A percentile compares a stretch with the other conserved stretches of the same genome.
Evolutionary conservation across 106 monocot species (phyloP).

Genomic region (Dioscorea dumetorum): DNA sequence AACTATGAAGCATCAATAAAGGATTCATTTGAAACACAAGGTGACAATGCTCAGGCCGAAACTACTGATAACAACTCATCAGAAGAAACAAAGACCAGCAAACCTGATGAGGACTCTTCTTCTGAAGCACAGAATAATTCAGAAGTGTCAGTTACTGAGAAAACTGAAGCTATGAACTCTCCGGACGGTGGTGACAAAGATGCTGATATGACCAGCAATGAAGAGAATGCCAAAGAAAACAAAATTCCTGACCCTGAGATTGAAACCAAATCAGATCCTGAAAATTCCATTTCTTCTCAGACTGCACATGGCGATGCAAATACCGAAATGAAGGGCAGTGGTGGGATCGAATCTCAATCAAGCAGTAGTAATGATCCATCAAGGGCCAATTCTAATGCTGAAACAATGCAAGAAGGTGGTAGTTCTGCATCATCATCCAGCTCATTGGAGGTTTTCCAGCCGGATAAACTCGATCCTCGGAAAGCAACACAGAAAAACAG

Average conservation of each 20-base stretch:
- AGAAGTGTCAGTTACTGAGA: background rate
- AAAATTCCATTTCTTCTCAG: background rate
- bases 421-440: too few species aligned
- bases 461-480: too few species aligned
- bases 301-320: too few species aligned
- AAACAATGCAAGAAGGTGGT: too few species aligned
- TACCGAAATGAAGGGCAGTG: too few species aligned
- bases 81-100: background rate
- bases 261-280: background rate
- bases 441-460: too few species aligned
- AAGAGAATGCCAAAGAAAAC: background rate
- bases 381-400: too few species aligned
- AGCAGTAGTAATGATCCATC: too few species aligned
- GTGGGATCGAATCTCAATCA: too few species aligned
- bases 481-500: too few species aligned
- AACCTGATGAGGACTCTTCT: background rate
- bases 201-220: background rate
- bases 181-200: too few species aligned
- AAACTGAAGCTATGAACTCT: background rate
- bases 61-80: background rate
- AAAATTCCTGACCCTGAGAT: slow-evolving; percentile 2
- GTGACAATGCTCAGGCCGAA: background rate
- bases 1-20: slow-evolving; percentile 2
- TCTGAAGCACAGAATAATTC: background rate
- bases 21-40: background rate